Conservation (phyloP, 1,139 yeast genomes). For the Zygoascus hellenicus region DNA sequence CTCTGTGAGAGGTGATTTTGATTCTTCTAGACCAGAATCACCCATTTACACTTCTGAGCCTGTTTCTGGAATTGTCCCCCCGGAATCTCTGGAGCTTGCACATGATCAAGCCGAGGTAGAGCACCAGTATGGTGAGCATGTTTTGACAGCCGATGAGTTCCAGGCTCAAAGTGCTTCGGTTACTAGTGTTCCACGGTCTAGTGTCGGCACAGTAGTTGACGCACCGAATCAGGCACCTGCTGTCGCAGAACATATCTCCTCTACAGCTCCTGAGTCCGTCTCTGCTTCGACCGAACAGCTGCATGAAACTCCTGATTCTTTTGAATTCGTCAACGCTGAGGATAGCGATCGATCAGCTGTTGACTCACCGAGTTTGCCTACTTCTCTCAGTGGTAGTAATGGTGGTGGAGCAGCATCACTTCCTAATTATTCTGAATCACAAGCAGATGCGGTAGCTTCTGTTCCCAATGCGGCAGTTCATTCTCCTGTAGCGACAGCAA, state of each 20-base stretch:
- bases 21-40: slow-evolving; percentile 56
- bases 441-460: slow-evolving; percentile 8
- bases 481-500: slow-evolving; percentile 11
- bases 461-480: not conserved
- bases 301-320: slow-evolving; percentile 43
- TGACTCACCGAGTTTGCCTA: slow-evolving; percentile 11
- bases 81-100: slow-evolving; percentile 20
- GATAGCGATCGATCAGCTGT: slow-evolving; percentile 23
- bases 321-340: slow-evolving; percentile 32
- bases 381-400: too few relatives aligned
- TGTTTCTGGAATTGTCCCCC: slow-evolving; percentile 31
- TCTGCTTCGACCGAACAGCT: not conserved
- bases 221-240: slow-evolving; percentile 9
- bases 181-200: not conserved
- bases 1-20: slow-evolving; percentile 68
- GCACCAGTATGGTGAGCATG: slow-evolving; percentile 10
- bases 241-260: slow-evolving; percentile 40
- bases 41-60: slow-evolving; percentile 30
- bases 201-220: slow-evolving; percentile 2
- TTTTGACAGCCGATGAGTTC: slow-evolving; percentile 10
- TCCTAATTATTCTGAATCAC: not conserved
- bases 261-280: slow-evolving; percentile 20
- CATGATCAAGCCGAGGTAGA: slow-evolving; percentile 6
- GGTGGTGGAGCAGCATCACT: too few relatives aligned
- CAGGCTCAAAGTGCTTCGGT: slow-evolving; percentile 3